Evolutionary conservation across 345 rosid genomes (phyloP).

Genomic region (Lagerstroemia speciosa): DNA sequence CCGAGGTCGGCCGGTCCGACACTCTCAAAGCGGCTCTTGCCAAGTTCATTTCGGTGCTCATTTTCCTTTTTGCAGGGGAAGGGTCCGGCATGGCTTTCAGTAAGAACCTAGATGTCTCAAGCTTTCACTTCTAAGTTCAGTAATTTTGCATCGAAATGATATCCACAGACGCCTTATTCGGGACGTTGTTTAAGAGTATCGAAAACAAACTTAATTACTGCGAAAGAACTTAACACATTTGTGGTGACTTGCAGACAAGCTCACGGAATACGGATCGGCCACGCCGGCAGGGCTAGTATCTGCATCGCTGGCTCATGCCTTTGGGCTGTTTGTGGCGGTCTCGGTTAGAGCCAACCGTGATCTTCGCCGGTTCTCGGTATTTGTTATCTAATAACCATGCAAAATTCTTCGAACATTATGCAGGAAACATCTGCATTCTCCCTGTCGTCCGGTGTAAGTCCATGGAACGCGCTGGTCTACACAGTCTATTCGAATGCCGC

Average conservation of each 20-base stretch:
- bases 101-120: slow-evolving; percentile 15
- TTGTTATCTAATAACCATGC: too few species aligned
- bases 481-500: slow-evolving; percentile 84
- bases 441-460: slow-evolving; percentile 58
- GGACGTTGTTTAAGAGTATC: too few species aligned
- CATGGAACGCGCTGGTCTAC: slow-evolving; percentile 77
- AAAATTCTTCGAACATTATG: background rate
- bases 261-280: slow-evolving; percentile 35
- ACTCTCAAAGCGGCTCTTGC: slow-evolving; percentile 52
- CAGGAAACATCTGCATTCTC: slow-evolving; percentile 59
- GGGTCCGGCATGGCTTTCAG: slow-evolving; percentile 76
- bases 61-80: slow-evolving; percentile 69
- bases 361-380: background rate
- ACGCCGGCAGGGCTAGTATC: slow-evolving; percentile 60
- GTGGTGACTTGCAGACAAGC: slow-evolving; percentile 30
- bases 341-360: slow-evolving; percentile 36
- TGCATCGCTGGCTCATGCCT: slow-evolving; percentile 52
- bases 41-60: slow-evolving; percentile 59
- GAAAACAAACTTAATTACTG: background rate
- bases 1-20: slow-evolving; percentile 36
- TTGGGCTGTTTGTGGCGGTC: slow-evolving; percentile 50
- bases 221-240: background rate
- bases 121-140: too few species aligned
- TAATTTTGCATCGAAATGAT: too few species aligned
- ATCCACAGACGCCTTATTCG: too few species aligned